Percentiles rank a stretch among this genome's conserved stretches.
These are phyloP conservation scores for Coriolopsis trogii DNA, from an alignment of 1,284 basidiomycete species.

Conservation along the genomic window DNA sequence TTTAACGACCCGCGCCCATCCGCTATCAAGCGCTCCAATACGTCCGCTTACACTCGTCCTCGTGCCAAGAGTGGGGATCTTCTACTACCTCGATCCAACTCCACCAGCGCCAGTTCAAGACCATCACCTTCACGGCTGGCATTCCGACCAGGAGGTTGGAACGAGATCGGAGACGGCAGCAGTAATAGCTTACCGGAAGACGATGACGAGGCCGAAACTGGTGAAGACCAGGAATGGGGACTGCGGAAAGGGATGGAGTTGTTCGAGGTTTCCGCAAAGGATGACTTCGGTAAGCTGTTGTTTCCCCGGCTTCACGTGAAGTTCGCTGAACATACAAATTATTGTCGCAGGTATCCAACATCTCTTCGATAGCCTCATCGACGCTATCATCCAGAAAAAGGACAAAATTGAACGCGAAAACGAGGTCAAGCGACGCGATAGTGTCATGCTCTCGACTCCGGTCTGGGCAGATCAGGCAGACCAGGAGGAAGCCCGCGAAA, in stretches of 20 bases:
- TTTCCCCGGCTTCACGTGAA: not conserved
- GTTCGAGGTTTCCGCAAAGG: slow-evolving; percentile 86
- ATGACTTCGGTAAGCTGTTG: slow-evolving; percentile 64
- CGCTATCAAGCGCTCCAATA: slow-evolving; percentile 36
- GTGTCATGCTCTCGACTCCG: slow-evolving; percentile 74
- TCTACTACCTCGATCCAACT: slow-evolving; percentile 35
- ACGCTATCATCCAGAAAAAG: slow-evolving; percentile 74
- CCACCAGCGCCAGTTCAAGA: slow-evolving; percentile 25
- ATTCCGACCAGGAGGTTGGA: slow-evolving; percentile 50
- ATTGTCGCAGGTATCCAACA: slow-evolving; percentile 64
- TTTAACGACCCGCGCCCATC: slow-evolving; percentile 32
- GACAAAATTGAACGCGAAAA: slow-evolving; percentile 80
- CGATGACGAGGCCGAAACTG: slow-evolving; percentile 53
- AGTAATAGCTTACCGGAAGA: slow-evolving; percentile 71
- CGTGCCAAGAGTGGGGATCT: slow-evolving; percentile 36
- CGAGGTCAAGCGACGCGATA: slow-evolving; percentile 75
- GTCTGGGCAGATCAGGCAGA: slow-evolving; percentile 80
- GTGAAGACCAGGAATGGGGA: slow-evolving; percentile 74
- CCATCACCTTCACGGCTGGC: slow-evolving; percentile 51
- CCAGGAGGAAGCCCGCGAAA: slow-evolving; percentile 75
- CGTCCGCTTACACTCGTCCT: slow-evolving; percentile 34
- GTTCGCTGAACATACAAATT: slow-evolving; percentile 9
- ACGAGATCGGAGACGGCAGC: slow-evolving; percentile 58
- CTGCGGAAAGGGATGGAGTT: slow-evolving; percentile 80
- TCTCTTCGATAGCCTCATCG: slow-evolving; percentile 77